phyloP scores from a whole-genome alignment of 139 green algal species.

The Prasinococcaceae sp. region DNA sequence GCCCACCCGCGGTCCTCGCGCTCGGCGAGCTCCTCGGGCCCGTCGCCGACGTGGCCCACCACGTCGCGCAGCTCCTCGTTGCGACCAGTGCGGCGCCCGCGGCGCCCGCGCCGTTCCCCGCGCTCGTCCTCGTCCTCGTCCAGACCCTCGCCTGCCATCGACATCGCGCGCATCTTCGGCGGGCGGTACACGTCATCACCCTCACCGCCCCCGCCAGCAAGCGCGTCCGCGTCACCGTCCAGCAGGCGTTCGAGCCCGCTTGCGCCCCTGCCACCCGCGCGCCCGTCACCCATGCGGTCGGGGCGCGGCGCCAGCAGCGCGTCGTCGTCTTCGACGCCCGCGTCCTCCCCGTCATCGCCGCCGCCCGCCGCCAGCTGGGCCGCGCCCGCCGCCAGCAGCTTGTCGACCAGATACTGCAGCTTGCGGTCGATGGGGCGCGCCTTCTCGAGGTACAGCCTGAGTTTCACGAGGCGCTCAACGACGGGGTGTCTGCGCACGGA shows the following conservation, averaged over 20 bases:
- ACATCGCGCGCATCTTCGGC: constrained; percentile 62
- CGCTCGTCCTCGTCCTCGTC: constrained; percentile 28
- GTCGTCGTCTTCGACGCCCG: neutral
- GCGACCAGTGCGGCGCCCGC: constrained; percentile 46
- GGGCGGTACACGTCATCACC: constrained; percentile 62
- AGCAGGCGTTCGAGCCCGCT: constrained; percentile 9
- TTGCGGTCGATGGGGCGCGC: constrained; percentile 87
- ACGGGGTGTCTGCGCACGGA: constrained; percentile 83
- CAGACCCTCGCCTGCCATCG: constrained; percentile 49
- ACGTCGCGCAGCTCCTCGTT: constrained; percentile 32
- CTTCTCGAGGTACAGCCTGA: constrained; percentile 66
- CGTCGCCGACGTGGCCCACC: constrained; percentile 49
- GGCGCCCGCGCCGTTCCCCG: constrained; percentile 24
- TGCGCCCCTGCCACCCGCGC: constrained; percentile 23
- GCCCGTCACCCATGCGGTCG: constrained; percentile 46
- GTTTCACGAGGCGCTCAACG: constrained; percentile 51
- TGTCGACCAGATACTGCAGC: constrained; percentile 90
- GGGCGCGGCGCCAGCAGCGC: constrained; percentile 32
- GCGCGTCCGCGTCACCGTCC: constrained; percentile 7
- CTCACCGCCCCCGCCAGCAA: constrained; percentile 15
- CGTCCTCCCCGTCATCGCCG: neutral
- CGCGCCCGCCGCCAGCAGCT: constrained; percentile 55
- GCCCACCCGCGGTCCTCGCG: neutral
- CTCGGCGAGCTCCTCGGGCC: constrained; percentile 59
- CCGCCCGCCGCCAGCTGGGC: neutral